Percentiles rank a stretch among this genome's conserved stretches.
Evolutionary conservation across 2,329 filamentous ascomycete species (phyloP).

Genomic region (Orbilia quercus): DNA sequence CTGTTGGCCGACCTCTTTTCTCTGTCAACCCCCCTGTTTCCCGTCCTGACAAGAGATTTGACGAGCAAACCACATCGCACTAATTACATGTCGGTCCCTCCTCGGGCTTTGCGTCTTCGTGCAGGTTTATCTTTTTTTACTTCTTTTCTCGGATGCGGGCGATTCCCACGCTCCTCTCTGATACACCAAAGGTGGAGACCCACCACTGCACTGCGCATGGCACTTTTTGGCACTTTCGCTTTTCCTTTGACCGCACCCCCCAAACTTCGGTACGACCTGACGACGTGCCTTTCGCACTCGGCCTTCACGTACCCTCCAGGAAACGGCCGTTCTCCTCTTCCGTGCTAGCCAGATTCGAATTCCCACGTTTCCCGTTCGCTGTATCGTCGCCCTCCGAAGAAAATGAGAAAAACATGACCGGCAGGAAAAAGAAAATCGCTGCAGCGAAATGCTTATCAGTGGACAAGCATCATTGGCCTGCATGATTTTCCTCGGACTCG

Average conservation of each 20-base stretch:
- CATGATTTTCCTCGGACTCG: constrained; percentile 34
- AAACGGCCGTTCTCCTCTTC: constrained; percentile 41
- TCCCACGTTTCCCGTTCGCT: constrained; percentile 34
- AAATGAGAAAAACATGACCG: constrained; percentile 14
- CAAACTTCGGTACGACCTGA: constrained; percentile 37
- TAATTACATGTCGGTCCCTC: constrained; percentile 19
- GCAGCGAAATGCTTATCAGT: constrained; percentile 44
- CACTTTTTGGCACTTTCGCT: background rate
- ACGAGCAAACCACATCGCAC: constrained; percentile 25
- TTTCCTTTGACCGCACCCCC: constrained; percentile 5
- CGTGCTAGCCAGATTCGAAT: constrained; percentile 38
- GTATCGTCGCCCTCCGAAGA: constrained; percentile 21
- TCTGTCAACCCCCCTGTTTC: constrained; percentile 12
- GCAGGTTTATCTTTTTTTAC: constrained; percentile 16
- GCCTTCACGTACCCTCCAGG: constrained; percentile 23
- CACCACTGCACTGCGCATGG: too few relatives aligned
- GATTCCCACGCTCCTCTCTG: constrained; percentile 28
- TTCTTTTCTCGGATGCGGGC: constrained; percentile 50
- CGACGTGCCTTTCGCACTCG: constrained; percentile 12
- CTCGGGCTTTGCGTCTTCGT: constrained; percentile 23
- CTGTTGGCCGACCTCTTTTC: constrained; percentile 34
- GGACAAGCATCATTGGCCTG: constrained; percentile 53
- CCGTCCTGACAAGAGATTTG: constrained; percentile 23
- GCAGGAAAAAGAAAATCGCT: constrained; percentile 7
- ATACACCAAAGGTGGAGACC: constrained; percentile 10